Percentiles rank a stretch among this genome's conserved stretches.
Conservation (phyloP, 148 eudicot species). For the Nyssa sinensis region DNA sequence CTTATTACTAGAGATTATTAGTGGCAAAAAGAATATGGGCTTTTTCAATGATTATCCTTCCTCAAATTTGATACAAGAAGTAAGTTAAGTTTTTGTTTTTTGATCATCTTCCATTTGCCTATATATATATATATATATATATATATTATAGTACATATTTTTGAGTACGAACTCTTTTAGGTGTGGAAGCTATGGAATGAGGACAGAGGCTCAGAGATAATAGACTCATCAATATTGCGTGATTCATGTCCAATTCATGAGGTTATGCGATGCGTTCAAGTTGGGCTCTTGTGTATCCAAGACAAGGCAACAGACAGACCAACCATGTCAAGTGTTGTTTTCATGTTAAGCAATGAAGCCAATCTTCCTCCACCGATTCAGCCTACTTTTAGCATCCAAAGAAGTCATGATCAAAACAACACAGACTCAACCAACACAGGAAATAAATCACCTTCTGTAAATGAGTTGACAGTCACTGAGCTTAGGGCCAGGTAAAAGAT, state of each 20-base stretch:
- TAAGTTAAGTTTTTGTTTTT: not conserved
- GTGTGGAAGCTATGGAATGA: slow-evolving; percentile 42
- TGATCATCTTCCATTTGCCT: not conserved
- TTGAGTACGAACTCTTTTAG: slow-evolving; percentile 16
- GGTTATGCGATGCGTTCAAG: slow-evolving; percentile 26
- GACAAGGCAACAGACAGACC: slow-evolving; percentile 42
- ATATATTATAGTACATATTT: not conserved
- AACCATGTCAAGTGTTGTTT: slow-evolving; percentile 38
- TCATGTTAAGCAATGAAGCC: slow-evolving; percentile 39
- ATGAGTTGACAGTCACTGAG: slow-evolving; percentile 3
- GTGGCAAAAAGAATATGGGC: slow-evolving; percentile 20
- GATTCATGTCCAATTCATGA: slow-evolving; percentile 14
- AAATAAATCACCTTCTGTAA: slow-evolving; percentile 9
- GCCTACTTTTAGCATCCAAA: slow-evolving; percentile 25
- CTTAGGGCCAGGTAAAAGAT: not conserved
- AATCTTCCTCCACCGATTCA: slow-evolving; percentile 35
- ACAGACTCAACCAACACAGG: too few species aligned
- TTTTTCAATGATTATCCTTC: too few species aligned
- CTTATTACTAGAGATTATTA: slow-evolving; percentile 8
- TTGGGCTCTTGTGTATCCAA: slow-evolving; percentile 44
- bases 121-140: too few species aligned
- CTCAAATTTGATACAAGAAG: too few species aligned
- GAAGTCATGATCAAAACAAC: too few species aligned
- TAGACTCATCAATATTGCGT: slow-evolving; percentile 21
- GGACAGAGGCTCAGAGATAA: slow-evolving; percentile 21